Percentiles rank a stretch among this genome's conserved stretches.
phyloP scores from a whole-genome alignment of 176 grass and related monocot species.

The Oryza glumipatula region DNA sequence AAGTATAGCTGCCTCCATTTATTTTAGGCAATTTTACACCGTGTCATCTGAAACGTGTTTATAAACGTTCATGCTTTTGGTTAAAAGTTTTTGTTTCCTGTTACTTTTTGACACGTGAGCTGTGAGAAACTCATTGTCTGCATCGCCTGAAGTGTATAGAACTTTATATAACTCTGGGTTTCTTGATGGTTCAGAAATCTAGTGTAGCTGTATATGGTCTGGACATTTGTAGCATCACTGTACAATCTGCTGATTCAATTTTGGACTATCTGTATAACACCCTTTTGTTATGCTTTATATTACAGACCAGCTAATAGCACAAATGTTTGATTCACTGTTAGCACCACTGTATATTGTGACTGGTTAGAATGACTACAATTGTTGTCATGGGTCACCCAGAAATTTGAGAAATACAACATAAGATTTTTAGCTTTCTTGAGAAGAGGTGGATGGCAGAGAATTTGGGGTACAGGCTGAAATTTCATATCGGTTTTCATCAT shows the following conservation, averaged over 20 bases:
- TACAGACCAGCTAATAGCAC: not conserved
- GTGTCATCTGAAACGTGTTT: not conserved
- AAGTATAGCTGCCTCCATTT: not conserved
- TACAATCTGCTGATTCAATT: not conserved
- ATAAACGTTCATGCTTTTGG: too few species aligned
- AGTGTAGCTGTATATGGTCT: not conserved
- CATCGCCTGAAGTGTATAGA: not conserved
- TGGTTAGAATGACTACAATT: not conserved
- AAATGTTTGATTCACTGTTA: not conserved
- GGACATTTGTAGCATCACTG: not conserved
- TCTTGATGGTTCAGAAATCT: slow-evolving; percentile 18
- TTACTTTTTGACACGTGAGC: too few species aligned
- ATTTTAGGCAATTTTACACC: not conserved
- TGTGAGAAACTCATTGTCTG: not conserved
- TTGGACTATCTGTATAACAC: slow-evolving; percentile 6
- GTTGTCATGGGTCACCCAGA: not conserved
- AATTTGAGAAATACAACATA: not conserved
- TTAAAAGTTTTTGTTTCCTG: too few species aligned
- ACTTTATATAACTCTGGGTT: not conserved
- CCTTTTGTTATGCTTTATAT: not conserved
- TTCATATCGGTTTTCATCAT: not conserved
- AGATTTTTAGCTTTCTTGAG: slow-evolving; percentile 5
- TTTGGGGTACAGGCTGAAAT: not conserved
- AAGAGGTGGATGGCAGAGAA: not conserved
- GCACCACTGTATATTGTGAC: not conserved